These are phyloP conservation scores for Raffaelea ambrosiae DNA, from an alignment of 2,329 filamentous ascomycete species.

Conservation along the genomic window DNA sequence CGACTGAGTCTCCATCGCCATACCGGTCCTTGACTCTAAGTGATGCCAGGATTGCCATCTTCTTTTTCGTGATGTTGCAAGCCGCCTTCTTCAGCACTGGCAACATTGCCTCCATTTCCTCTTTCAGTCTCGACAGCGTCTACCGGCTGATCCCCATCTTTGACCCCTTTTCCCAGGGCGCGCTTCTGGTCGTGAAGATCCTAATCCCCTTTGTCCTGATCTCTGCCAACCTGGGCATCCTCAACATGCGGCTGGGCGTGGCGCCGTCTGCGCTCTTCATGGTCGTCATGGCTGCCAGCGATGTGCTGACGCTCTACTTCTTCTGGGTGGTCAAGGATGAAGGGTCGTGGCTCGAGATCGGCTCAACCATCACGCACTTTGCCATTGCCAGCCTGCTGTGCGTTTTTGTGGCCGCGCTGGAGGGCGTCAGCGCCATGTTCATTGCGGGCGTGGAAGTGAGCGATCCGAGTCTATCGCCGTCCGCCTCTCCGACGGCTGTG, in stretches of 20 bases:
- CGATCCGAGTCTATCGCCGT: background rate
- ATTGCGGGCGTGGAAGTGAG: slow-evolving; percentile 69
- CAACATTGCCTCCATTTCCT: slow-evolving; percentile 88
- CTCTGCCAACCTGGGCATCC: slow-evolving; percentile 85
- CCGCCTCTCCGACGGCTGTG: no score
- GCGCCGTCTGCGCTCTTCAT: slow-evolving; percentile 88
- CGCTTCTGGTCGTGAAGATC: slow-evolving; percentile 78
- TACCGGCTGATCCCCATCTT: slow-evolving; percentile 82
- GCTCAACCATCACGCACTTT: slow-evolving; percentile 93
- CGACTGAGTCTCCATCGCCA: slow-evolving; percentile 5
- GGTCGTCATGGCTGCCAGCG: slow-evolving; percentile 83
- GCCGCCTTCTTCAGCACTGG: slow-evolving; percentile 96
- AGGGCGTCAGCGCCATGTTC: slow-evolving; percentile 76
- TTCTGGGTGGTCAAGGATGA: slow-evolving; percentile 98
- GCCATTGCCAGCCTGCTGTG: slow-evolving; percentile 83
- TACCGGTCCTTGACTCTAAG: slow-evolving; percentile 65
- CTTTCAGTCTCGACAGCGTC: slow-evolving; percentile 89
- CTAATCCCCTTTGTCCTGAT: slow-evolving; percentile 90
- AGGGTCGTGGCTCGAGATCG: slow-evolving; percentile 95
- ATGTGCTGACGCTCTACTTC: slow-evolving; percentile 89
- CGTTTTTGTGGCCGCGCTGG: slow-evolving; percentile 81
- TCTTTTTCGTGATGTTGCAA: slow-evolving; percentile 92
- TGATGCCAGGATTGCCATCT: slow-evolving; percentile 83
- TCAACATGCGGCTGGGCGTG: slow-evolving; percentile 77
- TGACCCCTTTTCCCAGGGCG: slow-evolving; percentile 84